Percentiles rank a stretch among this genome's conserved stretches.
Evolutionary conservation across 192 early-diverging fungal species (phyloP).

Genomic region (Funneliformis mosseae): DNA sequence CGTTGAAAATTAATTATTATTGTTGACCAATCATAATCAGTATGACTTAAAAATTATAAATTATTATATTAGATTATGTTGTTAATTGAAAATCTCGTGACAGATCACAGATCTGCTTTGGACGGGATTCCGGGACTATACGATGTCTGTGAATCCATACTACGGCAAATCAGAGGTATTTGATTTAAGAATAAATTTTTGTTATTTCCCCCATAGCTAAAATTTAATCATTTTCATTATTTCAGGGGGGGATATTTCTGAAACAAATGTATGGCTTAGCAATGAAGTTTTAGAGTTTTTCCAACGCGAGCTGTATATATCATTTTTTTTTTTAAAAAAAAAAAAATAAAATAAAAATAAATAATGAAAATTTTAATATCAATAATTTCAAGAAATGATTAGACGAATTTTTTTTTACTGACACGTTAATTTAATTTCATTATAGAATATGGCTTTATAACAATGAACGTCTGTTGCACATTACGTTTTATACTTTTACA

Average conservation of each 20-base stretch:
- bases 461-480: not conserved
- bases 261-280: slow-evolving; percentile 13
- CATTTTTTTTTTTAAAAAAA: not conserved
- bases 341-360: not conserved
- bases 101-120: not conserved
- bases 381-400: too few relatives aligned
- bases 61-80: slow-evolving; percentile 3
- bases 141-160: not conserved
- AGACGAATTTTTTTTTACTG: not conserved
- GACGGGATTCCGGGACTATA: not conserved
- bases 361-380: too few relatives aligned
- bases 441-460: slow-evolving; percentile 7
- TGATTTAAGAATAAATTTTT: not conserved
- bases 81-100: not conserved
- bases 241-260: slow-evolving; percentile 8
- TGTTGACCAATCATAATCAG: not conserved
- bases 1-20: not conserved
- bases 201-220: not conserved
- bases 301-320: not conserved
- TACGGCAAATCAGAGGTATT: slow-evolving; percentile 18
- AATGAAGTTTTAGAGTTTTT: not conserved
- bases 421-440: not conserved
- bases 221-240: not conserved
- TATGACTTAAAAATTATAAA: not conserved
- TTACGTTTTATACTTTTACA: slow-evolving; percentile 22